Conservation (phyloP, 2,329 filamentous ascomycete genomes). For the Colletotrichum magnum region DNA sequence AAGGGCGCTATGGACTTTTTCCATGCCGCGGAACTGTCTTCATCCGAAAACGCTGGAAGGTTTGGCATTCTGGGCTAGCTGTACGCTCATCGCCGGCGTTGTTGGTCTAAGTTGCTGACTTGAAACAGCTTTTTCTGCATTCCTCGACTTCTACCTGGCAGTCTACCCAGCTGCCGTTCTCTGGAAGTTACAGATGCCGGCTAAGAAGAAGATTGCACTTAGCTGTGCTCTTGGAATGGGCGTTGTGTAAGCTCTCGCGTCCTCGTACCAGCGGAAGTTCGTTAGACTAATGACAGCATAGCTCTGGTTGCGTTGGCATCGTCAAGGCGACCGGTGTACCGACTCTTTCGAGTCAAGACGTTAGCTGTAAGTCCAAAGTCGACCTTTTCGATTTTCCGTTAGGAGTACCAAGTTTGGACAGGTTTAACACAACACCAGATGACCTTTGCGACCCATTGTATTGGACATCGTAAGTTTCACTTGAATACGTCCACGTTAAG, state of each 20-base stretch:
- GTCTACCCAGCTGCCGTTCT: constrained; percentile 45
- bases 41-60: neutral
- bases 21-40: neutral
- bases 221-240: constrained; percentile 46
- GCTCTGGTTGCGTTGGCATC: constrained; percentile 4
- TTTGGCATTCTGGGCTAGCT: neutral
- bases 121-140: constrained; percentile 42
- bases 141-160: constrained; percentile 47
- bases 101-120: neutral
- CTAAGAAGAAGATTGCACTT: constrained; percentile 46
- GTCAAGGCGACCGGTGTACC: constrained; percentile 2
- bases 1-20: constrained; percentile 43
- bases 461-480: constrained; percentile 4
- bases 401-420: too few species aligned
- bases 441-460: neutral
- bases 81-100: neutral
- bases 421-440: neutral
- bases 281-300: neutral
- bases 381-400: accelerated
- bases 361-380: neutral
- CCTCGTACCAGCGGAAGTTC: too few species aligned
- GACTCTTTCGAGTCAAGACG: neutral
- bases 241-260: constrained; percentile 42
- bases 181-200: constrained; percentile 41
- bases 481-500: neutral